These are phyloP conservation scores for Mortierella alpina DNA, from an alignment of 192 early-diverging fungal species.

Conservation along the genomic window DNA sequence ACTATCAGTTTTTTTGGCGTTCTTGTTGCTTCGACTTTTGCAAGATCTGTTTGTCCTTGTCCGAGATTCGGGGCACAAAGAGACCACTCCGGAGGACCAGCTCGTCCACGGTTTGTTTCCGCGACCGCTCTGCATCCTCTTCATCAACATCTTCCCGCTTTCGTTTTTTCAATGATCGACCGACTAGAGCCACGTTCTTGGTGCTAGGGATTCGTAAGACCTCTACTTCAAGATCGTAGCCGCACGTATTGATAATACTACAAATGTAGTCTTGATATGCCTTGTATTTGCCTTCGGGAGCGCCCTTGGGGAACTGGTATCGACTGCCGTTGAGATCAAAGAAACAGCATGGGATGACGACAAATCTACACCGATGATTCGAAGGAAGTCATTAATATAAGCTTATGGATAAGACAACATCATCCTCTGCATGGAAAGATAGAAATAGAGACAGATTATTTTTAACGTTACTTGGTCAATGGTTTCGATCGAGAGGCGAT, in stretches of 20 bases:
- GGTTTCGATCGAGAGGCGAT: constrained; percentile 67
- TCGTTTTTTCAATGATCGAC: constrained; percentile 49
- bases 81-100: constrained; percentile 25
- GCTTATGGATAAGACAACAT: neutral
- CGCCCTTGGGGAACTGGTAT: constrained; percentile 59
- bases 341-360: constrained; percentile 89
- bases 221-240: constrained; percentile 72
- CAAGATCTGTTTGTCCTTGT: constrained; percentile 59
- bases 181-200: constrained; percentile 80
- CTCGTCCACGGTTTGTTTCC: neutral
- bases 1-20: neutral
- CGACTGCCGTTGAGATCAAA: constrained; percentile 74
- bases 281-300: constrained; percentile 73
- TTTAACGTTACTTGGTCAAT: constrained; percentile 52
- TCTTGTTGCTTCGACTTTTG: constrained; percentile 48
- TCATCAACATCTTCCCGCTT: constrained; percentile 6
- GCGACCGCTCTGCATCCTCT: neutral
- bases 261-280: constrained; percentile 74
- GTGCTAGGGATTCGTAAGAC: constrained; percentile 83
- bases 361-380: constrained; percentile 58
- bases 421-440: neutral
- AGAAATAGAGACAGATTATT: neutral
- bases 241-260: constrained; percentile 62
- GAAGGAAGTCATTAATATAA: too few relatives aligned
- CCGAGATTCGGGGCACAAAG: constrained; percentile 64